These are phyloP conservation scores for Planoprotostelium fungivorum DNA, from an alignment of 78 protist species.

Conservation along the genomic window DNA sequence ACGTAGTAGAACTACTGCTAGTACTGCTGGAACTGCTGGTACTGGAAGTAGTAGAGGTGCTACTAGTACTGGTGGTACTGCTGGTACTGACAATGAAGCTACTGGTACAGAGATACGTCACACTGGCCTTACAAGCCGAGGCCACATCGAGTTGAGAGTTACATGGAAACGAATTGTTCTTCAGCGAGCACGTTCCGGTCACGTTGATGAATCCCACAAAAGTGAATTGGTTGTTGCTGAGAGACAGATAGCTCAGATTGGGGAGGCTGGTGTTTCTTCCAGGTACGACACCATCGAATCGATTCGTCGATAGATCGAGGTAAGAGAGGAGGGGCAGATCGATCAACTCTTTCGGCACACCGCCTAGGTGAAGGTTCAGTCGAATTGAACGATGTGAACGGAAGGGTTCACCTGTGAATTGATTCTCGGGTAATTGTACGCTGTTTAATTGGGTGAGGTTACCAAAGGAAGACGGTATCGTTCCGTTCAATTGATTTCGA, in stretches of 20 bases:
- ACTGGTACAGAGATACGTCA: too few relatives aligned
- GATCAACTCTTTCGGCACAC: background rate
- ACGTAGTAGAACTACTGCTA: too few relatives aligned
- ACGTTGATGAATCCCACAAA: background rate
- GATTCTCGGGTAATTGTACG: too few relatives aligned
- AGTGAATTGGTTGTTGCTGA: background rate
- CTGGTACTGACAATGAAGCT: too few relatives aligned
- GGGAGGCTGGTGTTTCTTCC: background rate
- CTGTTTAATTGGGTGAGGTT: too few relatives aligned
- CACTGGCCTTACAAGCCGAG: background rate
- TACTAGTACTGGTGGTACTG: too few relatives aligned
- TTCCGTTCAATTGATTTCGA: too few relatives aligned
- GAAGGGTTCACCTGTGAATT: too few relatives aligned
- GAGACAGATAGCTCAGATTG: background rate
- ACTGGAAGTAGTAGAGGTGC: too few relatives aligned
- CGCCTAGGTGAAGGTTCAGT: background rate
- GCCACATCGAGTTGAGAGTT: background rate
- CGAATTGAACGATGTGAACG: too few relatives aligned
- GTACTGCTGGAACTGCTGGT: too few relatives aligned
- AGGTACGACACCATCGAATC: background rate
- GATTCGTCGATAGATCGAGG: background rate
- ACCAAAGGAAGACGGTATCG: too few relatives aligned
- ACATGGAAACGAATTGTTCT: background rate
- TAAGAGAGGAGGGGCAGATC: background rate
- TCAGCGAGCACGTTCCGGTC: background rate